Evolutionary conservation across 2,329 filamentous ascomycete species (phyloP), one percentile per base, ranked within the genome.

Genomic region (Clonostachys rhizophaga): DNA sequence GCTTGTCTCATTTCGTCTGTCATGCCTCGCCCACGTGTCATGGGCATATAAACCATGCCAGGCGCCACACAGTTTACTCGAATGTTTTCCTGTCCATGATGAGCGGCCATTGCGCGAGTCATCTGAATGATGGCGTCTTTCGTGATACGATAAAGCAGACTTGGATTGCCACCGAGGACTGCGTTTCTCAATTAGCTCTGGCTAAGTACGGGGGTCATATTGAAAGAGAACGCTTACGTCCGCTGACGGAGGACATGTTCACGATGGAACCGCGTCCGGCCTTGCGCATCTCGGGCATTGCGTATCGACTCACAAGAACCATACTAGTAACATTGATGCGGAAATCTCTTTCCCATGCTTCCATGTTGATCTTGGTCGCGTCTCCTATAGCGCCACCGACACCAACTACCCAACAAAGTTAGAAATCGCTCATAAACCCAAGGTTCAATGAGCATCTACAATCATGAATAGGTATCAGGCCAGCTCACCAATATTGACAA

Each of bases 161-260:
- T 58, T 3, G 66, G 65, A 40, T 62, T 68, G 4, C 68, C 68
- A 5, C 68, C 68, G 2, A 47, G 42, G 4, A 47, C 46, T 47
- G 4, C 24, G 24, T 30, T 30, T 30, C 24, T 30, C 24, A 30
- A 30, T 30, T 10, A 30, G 24, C 24, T 30, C 24, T 30, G 24
- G 2, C 24, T 30, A 33, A 16, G 6, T 9, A 49, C 47, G 5
- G 47, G 46, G 3, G 49, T 54, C 45, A 54, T 53, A 36, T 60
- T 54, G 13, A 59, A 61, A 0, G 58, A 46, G 4, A 66, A 24
- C 7, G 13, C 18, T 57, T 56, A 35, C 68, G 42, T 6, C 78
- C 78, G 1, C 79, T 77, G 4, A 83, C 79, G 46, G 68, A 75
- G 8, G 74, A 74, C 67, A 84, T 79, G 55, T 84, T 83, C 52